phyloP scores from a whole-genome alignment of 129 eudicot genomes.

The Artemisia argyi region DNA sequence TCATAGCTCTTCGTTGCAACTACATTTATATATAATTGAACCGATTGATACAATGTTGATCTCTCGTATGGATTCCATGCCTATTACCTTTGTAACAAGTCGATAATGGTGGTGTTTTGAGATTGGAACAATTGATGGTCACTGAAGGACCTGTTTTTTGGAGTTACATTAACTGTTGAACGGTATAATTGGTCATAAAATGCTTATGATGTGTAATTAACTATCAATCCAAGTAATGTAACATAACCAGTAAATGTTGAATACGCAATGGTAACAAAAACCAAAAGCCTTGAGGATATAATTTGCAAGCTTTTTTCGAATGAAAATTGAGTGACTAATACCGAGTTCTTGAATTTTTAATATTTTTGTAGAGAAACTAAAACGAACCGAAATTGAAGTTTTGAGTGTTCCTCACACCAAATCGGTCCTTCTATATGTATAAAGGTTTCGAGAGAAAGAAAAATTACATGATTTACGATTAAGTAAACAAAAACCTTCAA shows the following conservation, averaged over 20 bases:
- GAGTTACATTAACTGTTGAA: not conserved
- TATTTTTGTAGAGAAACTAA: no score
- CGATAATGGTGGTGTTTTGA: constrained; percentile 3
- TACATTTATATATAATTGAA: constrained; percentile 1
- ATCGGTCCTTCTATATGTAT: no score
- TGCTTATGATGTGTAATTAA: constrained; percentile 4
- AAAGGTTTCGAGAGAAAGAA: no score
- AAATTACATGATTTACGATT: no score
- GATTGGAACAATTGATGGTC: not conserved
- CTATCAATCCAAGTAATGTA: not conserved
- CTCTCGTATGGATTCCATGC: not conserved
- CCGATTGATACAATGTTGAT: not conserved
- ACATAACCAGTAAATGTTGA: not conserved
- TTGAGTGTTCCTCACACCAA: no score
- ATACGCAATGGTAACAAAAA: no score
- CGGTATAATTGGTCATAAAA: not conserved
- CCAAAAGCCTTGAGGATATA: not conserved
- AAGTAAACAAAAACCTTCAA: no score
- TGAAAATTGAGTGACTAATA: no score
- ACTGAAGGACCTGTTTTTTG: not conserved
- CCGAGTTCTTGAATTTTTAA: no score
- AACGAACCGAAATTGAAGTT: no score
- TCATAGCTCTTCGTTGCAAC: not conserved
- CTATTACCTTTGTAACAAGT: constrained; percentile 9
- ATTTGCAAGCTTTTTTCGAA: not conserved